Conservation (phyloP, 2,329 filamentous ascomycete genomes). For the Aspergillus eucalypticola region DNA sequence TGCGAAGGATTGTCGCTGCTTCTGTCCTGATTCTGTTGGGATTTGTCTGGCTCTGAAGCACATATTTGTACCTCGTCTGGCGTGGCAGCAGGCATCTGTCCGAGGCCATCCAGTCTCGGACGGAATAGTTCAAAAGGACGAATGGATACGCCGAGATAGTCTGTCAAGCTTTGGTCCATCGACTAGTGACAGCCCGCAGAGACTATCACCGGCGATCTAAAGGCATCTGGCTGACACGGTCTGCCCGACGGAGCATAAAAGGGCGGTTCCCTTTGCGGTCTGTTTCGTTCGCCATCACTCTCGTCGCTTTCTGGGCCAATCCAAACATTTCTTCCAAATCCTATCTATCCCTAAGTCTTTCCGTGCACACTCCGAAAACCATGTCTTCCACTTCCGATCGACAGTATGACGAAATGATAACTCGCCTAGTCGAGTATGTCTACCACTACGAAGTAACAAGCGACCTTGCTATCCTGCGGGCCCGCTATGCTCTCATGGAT, state of each 20-base stretch:
- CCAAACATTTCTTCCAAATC: background rate
- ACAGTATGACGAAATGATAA: slow-evolving; percentile 38
- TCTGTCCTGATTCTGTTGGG: background rate
- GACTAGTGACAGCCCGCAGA: background rate
- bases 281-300: background rate
- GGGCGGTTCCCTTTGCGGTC: background rate
- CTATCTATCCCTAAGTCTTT: background rate
- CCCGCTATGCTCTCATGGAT: slow-evolving; percentile 27
- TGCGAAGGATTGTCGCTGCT: background rate
- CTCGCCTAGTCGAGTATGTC: slow-evolving; percentile 25
- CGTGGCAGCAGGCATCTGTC: background rate
- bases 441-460: slow-evolving; percentile 21
- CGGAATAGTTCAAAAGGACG: background rate
- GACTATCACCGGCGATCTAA: background rate
- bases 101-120: background rate
- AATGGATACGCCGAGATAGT: background rate
- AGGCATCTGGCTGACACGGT: background rate
- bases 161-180: background rate
- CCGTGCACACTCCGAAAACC: background rate
- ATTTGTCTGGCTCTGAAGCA: background rate
- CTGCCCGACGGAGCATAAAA: background rate
- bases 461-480: slow-evolving; percentile 21
- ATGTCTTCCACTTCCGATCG: background rate
- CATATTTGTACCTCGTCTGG: background rate
- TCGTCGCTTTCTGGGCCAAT: background rate